These are phyloP conservation scores for Suillus ampliporus DNA, from an alignment of 768 basidiomycete species.

Conservation along the genomic window DNA sequence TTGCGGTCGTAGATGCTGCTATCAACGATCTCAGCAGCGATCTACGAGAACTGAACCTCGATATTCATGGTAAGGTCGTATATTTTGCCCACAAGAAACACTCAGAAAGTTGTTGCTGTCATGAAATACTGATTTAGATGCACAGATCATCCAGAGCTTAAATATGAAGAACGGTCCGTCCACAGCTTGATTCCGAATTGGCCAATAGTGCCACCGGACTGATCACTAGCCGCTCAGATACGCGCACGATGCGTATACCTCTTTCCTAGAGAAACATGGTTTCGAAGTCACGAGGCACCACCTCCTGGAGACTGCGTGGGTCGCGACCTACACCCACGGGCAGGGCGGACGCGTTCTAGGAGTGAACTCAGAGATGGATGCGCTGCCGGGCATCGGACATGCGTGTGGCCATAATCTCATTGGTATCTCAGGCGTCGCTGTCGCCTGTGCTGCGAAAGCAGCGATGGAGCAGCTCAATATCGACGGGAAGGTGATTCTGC, in stretches of 20 bases:
- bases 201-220: neutral
- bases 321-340: conserved; percentile 68
- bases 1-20: conserved; percentile 57
- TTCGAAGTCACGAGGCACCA: conserved; percentile 68
- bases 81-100: neutral
- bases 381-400: conserved; percentile 63
- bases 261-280: conserved; percentile 68
- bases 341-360: conserved; percentile 73
- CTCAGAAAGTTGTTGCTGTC: neutral
- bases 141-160: conserved; percentile 69
- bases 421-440: conserved; percentile 74
- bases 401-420: conserved; percentile 88
- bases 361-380: conserved; percentile 84
- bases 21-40: conserved; percentile 55
- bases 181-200: neutral
- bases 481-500: conserved; percentile 67
- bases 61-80: conserved; percentile 61
- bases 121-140: conserved; percentile 5
- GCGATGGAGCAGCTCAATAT: conserved; percentile 67
- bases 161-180: conserved; percentile 62
- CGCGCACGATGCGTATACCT: conserved; percentile 73
- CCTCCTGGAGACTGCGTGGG: conserved; percentile 76
- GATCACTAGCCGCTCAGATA: conserved; percentile 44
- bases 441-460: conserved; percentile 70
- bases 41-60: conserved; percentile 62